phyloP scores from a whole-genome alignment of 192 early-diverging fungal genomes.

The Coemansia sp. region DNA sequence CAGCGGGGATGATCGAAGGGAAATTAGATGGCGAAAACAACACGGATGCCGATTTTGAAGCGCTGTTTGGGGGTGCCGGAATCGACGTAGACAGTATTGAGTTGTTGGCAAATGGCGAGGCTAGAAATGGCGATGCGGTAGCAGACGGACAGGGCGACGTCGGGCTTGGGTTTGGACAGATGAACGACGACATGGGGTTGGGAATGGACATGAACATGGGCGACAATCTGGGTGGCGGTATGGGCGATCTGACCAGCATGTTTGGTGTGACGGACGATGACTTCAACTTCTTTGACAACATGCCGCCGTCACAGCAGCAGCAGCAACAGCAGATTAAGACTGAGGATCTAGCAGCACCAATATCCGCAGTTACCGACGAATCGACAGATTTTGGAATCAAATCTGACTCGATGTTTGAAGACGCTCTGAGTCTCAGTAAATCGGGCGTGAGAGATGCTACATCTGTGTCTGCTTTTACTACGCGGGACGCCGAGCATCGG shows the following conservation, averaged over 20 bases:
- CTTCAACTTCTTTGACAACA: constrained; percentile 51
- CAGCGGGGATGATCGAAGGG: not conserved
- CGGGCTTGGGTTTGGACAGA: constrained; percentile 15
- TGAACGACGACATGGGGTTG: constrained; percentile 37
- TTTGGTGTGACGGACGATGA: constrained; percentile 55
- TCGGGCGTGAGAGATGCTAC: not conserved
- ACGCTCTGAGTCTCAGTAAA: not conserved
- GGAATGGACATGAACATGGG: constrained; percentile 42
- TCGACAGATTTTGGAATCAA: constrained; percentile 14
- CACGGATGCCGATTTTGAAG: constrained; percentile 23
- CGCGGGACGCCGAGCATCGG: constrained; percentile 1
- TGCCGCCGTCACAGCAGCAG: constrained; percentile 20
- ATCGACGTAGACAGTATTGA: constrained; percentile 10
- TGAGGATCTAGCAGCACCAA: not conserved
- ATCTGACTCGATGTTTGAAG: not conserved
- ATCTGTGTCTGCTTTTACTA: not conserved
- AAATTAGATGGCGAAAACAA: not conserved
- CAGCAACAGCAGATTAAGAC: constrained; percentile 20
- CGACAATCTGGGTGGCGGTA: constrained; percentile 22
- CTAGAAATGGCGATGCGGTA: constrained; percentile 1
- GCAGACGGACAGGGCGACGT: constrained; percentile 11
- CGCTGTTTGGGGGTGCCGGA: constrained; percentile 34
- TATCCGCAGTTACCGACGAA: constrained; percentile 1
- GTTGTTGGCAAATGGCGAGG: not conserved
- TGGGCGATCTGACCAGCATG: constrained; percentile 37